phyloP scores from a whole-genome alignment of 495 filamentous ascomycete genomes.

The Friedmanniomyces simplex region DNA sequence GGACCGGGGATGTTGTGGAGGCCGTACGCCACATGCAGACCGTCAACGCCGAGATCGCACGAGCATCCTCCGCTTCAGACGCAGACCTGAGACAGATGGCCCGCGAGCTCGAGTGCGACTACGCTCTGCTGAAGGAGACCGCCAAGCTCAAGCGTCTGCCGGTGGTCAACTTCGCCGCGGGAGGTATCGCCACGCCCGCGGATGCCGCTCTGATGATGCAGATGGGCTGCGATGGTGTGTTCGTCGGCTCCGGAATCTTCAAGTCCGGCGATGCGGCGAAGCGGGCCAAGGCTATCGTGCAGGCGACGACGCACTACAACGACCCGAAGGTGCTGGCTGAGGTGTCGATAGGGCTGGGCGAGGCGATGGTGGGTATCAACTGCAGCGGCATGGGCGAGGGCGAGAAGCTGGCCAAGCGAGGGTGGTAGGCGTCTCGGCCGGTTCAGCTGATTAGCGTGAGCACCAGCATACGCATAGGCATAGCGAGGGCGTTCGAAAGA shows the following conservation, averaged over 20 bases:
- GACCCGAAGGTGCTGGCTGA: constrained; percentile 81
- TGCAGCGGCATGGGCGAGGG: constrained; percentile 57
- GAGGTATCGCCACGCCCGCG: constrained; percentile 88
- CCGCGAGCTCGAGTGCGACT: constrained; percentile 68
- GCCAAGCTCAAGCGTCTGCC: constrained; percentile 80
- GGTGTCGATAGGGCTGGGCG: constrained; percentile 75
- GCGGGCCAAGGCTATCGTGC: constrained; percentile 86
- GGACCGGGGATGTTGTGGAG: constrained; percentile 96
- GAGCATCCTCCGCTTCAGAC: constrained; percentile 51
- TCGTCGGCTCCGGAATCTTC: constrained; percentile 95
- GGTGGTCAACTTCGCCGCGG: constrained; percentile 98
- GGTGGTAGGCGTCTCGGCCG: constrained; percentile 51
- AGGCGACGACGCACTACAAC: constrained; percentile 80
- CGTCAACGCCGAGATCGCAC: constrained; percentile 72
- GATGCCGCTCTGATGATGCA: constrained; percentile 99
- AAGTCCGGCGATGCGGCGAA: constrained; percentile 82
- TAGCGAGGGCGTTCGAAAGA: too few relatives aligned
- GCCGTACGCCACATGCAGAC: constrained; percentile 94
- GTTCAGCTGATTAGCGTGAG: too few relatives aligned
- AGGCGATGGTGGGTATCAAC: constrained; percentile 94
- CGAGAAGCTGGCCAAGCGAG: constrained; percentile 76
- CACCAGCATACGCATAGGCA: too few relatives aligned
- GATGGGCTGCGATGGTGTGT: constrained; percentile 93
- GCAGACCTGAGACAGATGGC: constrained; percentile 64
- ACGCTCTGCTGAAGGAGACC: constrained; percentile 69